Conservation (phyloP, 1,284 basidiomycete genomes). For the Lignosus rhinocerotis region DNA sequence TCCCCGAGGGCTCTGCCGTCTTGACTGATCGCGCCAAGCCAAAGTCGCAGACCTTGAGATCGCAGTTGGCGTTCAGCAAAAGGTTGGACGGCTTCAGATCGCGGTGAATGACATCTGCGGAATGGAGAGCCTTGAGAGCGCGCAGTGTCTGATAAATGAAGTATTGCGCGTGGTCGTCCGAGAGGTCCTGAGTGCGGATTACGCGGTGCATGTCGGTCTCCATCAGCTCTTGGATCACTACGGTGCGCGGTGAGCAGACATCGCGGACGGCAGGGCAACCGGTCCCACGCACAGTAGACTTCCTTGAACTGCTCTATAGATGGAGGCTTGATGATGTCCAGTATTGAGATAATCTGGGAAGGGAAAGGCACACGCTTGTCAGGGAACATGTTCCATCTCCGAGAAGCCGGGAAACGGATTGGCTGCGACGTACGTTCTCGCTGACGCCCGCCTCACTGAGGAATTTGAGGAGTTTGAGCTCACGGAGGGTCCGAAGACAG, state of each 20-base stretch:
- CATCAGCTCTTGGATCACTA: constrained; percentile 77
- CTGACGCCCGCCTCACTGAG: constrained; percentile 88
- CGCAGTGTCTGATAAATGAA: constrained; percentile 82
- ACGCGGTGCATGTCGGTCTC: constrained; percentile 76
- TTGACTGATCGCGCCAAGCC: constrained; percentile 87
- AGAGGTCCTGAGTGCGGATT: constrained; percentile 78
- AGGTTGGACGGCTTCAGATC: constrained; percentile 96
- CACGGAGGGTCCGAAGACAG: constrained; percentile 80
- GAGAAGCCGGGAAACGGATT: neutral
- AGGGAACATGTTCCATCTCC: neutral
- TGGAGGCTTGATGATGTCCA: constrained; percentile 91
- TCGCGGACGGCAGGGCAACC: constrained; percentile 3
- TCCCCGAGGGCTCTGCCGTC: constrained; percentile 83
- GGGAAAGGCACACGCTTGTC: neutral
- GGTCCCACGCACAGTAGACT: constrained; percentile 68
- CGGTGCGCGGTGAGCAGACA: neutral
- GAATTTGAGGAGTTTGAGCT: constrained; percentile 89
- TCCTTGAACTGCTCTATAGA: constrained; percentile 93
- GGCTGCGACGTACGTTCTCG: constrained; percentile 75
- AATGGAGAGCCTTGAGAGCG: constrained; percentile 92
- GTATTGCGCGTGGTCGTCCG: constrained; percentile 78
- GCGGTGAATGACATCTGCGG: constrained; percentile 92
- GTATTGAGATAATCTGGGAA: constrained; percentile 86
- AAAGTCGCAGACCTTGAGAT: constrained; percentile 72
- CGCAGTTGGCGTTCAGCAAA: constrained; percentile 95